Evolutionary conservation across 164 flowering plant species (phyloP).

Genomic region (Platanus orientalis): DNA sequence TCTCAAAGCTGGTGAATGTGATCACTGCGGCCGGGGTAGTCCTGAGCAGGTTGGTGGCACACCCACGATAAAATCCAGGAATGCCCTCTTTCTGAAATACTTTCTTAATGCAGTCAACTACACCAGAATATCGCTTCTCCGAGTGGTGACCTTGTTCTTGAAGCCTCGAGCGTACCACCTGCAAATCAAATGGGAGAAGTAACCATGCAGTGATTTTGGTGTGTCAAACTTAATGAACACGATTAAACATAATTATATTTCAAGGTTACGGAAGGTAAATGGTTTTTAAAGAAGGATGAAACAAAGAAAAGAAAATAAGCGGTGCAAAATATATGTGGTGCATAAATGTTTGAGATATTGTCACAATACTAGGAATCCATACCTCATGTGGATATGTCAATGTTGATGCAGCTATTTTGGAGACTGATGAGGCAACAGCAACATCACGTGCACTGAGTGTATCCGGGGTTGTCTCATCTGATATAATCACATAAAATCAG

Average conservation of each 20-base stretch:
- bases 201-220: background rate
- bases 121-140: constrained; percentile 81
- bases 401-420: constrained; percentile 93
- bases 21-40: constrained; percentile 98
- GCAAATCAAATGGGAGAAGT: constrained; percentile 1
- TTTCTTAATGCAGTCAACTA: constrained; percentile 74
- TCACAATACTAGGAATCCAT: constrained; percentile 9
- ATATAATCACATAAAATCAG: constrained; percentile 14
- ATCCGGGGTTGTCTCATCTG: constrained; percentile 68
- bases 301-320: no score
- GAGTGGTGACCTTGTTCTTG: constrained; percentile 93
- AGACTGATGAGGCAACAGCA: constrained; percentile 90
- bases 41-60: constrained; percentile 88
- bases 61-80: constrained; percentile 95
- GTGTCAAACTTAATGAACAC: background rate
- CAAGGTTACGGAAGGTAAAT: no score
- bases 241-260: no score
- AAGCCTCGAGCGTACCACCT: constrained; percentile 96
- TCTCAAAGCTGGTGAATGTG: constrained; percentile 97
- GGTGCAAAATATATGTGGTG: no score
- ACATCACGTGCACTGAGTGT: constrained; percentile 80
- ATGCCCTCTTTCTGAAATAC: constrained; percentile 74
- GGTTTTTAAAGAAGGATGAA: no score
- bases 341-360: no score
- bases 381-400: constrained; percentile 99